Percentiles rank a stretch among this genome's conserved stretches.
These are phyloP conservation scores for Strobilomyces confusus DNA, from an alignment of 768 basidiomycete species.

Conservation along the genomic window DNA sequence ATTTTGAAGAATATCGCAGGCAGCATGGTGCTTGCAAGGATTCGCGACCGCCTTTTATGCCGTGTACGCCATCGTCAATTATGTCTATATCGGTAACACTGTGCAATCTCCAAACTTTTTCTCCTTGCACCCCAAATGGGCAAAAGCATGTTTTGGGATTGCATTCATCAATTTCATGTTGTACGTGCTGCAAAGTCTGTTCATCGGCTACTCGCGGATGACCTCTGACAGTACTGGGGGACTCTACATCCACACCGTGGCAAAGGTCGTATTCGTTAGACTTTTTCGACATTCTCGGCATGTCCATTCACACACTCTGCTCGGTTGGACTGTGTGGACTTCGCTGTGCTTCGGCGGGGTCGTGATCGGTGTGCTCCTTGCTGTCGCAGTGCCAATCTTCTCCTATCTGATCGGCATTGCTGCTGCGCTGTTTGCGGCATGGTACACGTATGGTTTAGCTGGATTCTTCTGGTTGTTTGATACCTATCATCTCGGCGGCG, in stretches of 20 bases:
- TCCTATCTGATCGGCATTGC: constrained; percentile 28
- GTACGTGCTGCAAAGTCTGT: constrained; percentile 25
- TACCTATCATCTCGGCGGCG: constrained; percentile 39
- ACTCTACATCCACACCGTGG: constrained; percentile 48
- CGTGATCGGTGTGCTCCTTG: constrained; percentile 43
- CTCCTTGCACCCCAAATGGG: constrained; percentile 33
- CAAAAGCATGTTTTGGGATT: constrained; percentile 47
- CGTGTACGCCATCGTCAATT: constrained; percentile 43
- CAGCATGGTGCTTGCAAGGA: constrained; percentile 52
- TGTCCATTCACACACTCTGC: constrained; percentile 45
- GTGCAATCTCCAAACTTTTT: constrained; percentile 7
- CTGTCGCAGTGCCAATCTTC: background rate
- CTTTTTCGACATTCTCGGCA: constrained; percentile 44
- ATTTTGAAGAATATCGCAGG: background rate
- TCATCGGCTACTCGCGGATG: background rate
- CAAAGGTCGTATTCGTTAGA: constrained; percentile 51
- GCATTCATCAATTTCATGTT: constrained; percentile 35
- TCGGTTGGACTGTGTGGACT: constrained; percentile 49
- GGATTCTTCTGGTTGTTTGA: constrained; percentile 56
- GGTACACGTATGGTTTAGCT: constrained; percentile 53
- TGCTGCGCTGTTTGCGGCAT: constrained; percentile 53
- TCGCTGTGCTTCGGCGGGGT: constrained; percentile 35
- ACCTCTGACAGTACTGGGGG: constrained; percentile 37
- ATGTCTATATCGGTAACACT: constrained; percentile 43
- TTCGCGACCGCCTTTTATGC: constrained; percentile 50